Evolutionary conservation across 129 eudicot genomes (phyloP), one percentile per base, ranked within the genome.

Genomic region (Flaveria linearis): DNA sequence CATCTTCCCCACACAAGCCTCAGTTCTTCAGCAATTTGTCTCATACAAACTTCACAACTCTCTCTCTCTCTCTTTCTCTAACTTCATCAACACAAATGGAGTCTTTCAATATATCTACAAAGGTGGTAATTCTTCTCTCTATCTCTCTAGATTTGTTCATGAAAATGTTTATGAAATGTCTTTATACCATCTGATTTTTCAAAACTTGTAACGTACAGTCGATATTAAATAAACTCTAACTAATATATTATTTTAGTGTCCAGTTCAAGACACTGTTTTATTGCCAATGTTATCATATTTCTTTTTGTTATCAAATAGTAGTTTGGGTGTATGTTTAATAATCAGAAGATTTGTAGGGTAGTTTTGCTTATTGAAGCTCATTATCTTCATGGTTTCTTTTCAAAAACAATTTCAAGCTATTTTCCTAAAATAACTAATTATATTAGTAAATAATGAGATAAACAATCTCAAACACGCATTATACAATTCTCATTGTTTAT

Each of bases 21-120:
- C 80, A 73, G 47, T 0, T 65, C 23, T 9, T 62, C 68, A 28
- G 0, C 49, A 58, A 25, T 73, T 63, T 73, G 74, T 77, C 85
- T 64, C 80, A 18, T 62, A 68, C 63, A 58, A 68, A 42, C 74
- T 25, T 30, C 64, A 23, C n/a, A 46, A 20, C 22, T 20, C 22
- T 20, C 22, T 20, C 22, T 20, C 43, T 11, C 49, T 9, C 71
- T 64, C 80, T 66, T 69, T 71, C 64, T 22, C 51, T 28, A 30
- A 50, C 51, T 55, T 73, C 68, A 58, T 49, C 73, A 39, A 64
- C 84, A 47, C 52, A 56, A 79, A 90, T 90, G 96, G 90, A 81
- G 58, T 80, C 83, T 71, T 81, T 87, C 60, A 73, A 78, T 45
- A 23, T 86, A 26, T 83, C 87, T 57, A 85, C 78, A 66, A 88